Conservation (phyloP, 441 rosid genomes). For the Pelargonium cotyledonis region DNA sequence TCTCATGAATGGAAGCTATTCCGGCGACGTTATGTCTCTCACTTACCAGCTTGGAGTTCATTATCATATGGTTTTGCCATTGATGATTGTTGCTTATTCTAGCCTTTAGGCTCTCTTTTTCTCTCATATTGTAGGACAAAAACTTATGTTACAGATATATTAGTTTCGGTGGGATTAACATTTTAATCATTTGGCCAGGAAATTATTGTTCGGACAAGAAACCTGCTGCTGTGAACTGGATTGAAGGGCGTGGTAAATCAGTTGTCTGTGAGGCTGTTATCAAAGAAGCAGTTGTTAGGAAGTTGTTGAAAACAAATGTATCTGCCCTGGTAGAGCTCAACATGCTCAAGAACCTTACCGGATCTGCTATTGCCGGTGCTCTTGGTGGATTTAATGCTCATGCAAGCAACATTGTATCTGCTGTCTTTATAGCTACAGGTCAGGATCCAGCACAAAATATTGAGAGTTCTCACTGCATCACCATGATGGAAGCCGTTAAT, state of each 20-base stretch:
- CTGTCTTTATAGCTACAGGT: conserved; percentile 79
- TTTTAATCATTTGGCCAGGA: conserved; percentile 29
- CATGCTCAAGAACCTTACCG: conserved; percentile 81
- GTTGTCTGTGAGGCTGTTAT: conserved; percentile 83
- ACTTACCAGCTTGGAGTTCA: too few relatives aligned
- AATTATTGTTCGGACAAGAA: conserved; percentile 89
- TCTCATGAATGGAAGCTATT: too few relatives aligned
- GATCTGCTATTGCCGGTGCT: conserved; percentile 82
- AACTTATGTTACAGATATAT: too few relatives aligned
- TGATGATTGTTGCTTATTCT: neutral
- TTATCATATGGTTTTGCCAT: neutral
- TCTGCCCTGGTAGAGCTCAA: conserved; percentile 79
- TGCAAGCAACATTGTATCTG: conserved; percentile 83
- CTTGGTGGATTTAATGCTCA: conserved; percentile 95
- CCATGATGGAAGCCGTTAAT: conserved; percentile 90
- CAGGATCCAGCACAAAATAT: conserved; percentile 96
- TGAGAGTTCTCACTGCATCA: conserved; percentile 89
- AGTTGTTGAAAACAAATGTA: conserved; percentile 67
- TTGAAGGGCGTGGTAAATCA: conserved; percentile 87
- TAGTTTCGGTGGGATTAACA: too few relatives aligned
- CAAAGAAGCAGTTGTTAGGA: conserved; percentile 62
- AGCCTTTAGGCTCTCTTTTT: neutral
- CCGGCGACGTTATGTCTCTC: too few relatives aligned
- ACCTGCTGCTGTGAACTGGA: conserved; percentile 90
- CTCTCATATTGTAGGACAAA: too few relatives aligned